A percentile compares a stretch with the other conserved stretches of the same genome.
Conservation (phyloP, 139 green algal species). For the Nannochloris sp. region DNA sequence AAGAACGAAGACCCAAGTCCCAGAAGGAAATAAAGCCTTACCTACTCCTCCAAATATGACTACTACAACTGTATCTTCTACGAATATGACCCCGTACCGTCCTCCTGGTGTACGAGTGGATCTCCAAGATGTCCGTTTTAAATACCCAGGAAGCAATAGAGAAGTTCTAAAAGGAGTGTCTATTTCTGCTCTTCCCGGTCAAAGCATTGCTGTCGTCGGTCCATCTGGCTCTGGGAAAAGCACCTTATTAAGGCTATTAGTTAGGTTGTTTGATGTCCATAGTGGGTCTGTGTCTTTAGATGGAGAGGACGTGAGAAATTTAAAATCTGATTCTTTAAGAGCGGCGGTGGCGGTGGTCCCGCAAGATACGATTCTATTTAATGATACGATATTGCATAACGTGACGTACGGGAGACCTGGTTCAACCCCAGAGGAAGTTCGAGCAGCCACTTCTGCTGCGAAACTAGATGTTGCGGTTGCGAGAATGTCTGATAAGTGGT, state of each 20-base stretch:
- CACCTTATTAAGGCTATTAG: slow-evolving; percentile 50
- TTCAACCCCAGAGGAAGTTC: slow-evolving; percentile 53
- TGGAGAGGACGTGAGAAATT: slow-evolving; percentile 59
- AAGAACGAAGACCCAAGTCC: slow-evolving; percentile 41
- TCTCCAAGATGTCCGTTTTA: slow-evolving; percentile 60
- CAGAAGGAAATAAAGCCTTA: slow-evolving; percentile 45
- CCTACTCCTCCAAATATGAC: not conserved
- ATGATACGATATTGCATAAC: slow-evolving; percentile 50
- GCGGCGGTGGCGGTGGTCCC: slow-evolving; percentile 80
- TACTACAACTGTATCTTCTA: not conserved
- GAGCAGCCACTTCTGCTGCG: slow-evolving; percentile 42
- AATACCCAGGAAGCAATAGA: slow-evolving; percentile 38
- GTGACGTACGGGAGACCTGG: slow-evolving; percentile 54
- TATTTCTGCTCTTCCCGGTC: slow-evolving; percentile 34
- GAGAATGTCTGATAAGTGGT: slow-evolving; percentile 57
- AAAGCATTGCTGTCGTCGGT: slow-evolving; percentile 39
- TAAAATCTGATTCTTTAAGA: slow-evolving; percentile 48
- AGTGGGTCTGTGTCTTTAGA: slow-evolving; percentile 42
- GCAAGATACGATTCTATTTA: slow-evolving; percentile 47
- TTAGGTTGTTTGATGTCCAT: slow-evolving; percentile 64
- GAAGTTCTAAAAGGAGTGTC: slow-evolving; percentile 46
- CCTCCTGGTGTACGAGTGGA: slow-evolving; percentile 38
- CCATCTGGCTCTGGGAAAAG: slow-evolving; percentile 33
- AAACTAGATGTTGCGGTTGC: slow-evolving; percentile 48
- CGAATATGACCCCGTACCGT: not conserved